Conservation (phyloP, 176 grass and related monocot genomes). For the Miscanthus lutarioriparius region DNA sequence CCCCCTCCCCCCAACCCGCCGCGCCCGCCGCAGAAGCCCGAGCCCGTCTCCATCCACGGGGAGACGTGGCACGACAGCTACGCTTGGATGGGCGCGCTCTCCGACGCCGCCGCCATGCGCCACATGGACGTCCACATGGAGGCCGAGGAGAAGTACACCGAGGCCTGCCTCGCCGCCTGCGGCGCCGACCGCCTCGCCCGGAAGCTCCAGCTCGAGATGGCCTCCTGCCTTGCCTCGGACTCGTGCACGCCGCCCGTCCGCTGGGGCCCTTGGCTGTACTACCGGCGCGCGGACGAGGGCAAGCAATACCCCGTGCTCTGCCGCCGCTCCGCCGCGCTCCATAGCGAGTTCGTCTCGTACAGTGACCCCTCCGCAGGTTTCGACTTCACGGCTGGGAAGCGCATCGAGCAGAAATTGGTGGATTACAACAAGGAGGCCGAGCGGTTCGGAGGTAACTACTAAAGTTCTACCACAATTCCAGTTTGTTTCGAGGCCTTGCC, state of each 20-base stretch:
- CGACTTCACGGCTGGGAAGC: conserved; percentile 80
- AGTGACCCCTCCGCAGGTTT: conserved; percentile 84
- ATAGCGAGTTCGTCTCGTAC: conserved; percentile 77
- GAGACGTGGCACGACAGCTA: conserved; percentile 72
- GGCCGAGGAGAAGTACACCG: conserved; percentile 90
- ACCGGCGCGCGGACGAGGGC: conserved; percentile 76
- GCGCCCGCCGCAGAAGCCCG: conserved; percentile 57
- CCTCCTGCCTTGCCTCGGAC: conserved; percentile 68
- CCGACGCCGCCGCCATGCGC: conserved; percentile 85
- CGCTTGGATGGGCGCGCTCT: conserved; percentile 72
- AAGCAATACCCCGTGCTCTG: conserved; percentile 90
- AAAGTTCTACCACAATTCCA: conserved; percentile 9
- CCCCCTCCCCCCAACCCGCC: conserved; percentile 38
- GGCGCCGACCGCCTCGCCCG: conserved; percentile 72
- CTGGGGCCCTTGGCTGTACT: conserved; percentile 92
- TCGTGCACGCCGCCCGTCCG: conserved; percentile 65
- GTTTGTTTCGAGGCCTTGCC: neutral
- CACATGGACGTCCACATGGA: conserved; percentile 97
- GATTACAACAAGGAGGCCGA: conserved; percentile 95
- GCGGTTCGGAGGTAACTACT: conserved; percentile 72
- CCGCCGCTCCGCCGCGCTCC: conserved; percentile 66
- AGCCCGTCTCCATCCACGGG: conserved; percentile 53
- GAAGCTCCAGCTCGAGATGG: conserved; percentile 97
- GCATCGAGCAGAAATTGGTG: conserved; percentile 85
- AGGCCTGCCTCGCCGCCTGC: conserved; percentile 66